Evolutionary conservation across 257 asterid species (phyloP), one percentile per base, ranked within the genome.

Genomic region (Plantago elongata): DNA sequence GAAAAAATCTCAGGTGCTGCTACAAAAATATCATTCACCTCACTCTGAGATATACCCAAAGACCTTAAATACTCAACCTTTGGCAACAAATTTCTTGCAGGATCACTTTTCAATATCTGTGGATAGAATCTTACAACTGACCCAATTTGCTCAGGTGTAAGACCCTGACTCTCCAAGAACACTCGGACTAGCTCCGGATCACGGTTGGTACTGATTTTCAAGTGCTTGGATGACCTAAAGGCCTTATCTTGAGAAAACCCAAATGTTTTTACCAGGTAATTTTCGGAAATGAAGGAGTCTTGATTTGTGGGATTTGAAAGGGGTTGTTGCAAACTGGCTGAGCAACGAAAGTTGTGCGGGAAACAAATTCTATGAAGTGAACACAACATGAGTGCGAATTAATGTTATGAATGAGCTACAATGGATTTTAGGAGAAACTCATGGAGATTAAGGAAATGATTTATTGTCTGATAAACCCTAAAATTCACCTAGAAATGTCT

Each of bases 241-340:
- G 80, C 77, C 45, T 45, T 71, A 46, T 67, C 77, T 27, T 40
- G 62, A 0, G 71, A 14, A 55, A 75, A 63, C 50, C 71, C 80
- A 13, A 54, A 15, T 58, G 47, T 48, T 3, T 48, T 71, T 3
- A 71, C 60, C 54, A 71, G 69, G 37, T 75, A 75, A 59, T 48
- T 37, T 11, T 27, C 54, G 7, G 27, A 22, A 22, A 48, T 51
- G 15, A 58, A 67, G 9, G 62, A n/a, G 58, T 18, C 43, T 50
- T 34, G n/a, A 40, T 60, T 46, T 10, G 27, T 63, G 49, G 11
- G 3, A n/a, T 29, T 17, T 3, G 59, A 17, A 5, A 3, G 13
- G 57, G 71, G 68, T 68, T 22, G 57, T 50, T 17, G 62, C 42
- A 9, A 60, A 63, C 29, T 44, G 45, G 58, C 7, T 62, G 43